These are phyloP conservation scores for Trapa bicornis DNA, from an alignment of 345 rosid genomes.

Conservation along the genomic window DNA sequence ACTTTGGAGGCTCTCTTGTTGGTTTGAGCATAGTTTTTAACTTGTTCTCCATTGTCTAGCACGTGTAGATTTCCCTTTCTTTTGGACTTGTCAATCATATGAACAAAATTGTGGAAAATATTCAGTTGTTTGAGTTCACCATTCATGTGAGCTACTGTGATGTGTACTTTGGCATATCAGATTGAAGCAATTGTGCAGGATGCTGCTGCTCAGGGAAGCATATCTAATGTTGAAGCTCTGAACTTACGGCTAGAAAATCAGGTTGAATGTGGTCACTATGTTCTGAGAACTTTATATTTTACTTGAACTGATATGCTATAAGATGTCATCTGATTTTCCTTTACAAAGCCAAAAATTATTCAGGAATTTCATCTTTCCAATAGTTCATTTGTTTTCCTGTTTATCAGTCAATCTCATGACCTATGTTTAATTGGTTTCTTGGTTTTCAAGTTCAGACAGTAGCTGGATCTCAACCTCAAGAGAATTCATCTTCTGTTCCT, in stretches of 20 bases:
- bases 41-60: background rate
- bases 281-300: background rate
- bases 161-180: conserved; percentile 19
- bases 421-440: conserved; percentile 11
- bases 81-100: background rate
- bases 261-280: conserved; percentile 24
- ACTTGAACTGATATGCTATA: background rate
- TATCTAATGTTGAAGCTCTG: conserved; percentile 55
- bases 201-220: conserved; percentile 52
- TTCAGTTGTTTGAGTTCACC: background rate
- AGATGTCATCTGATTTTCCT: background rate
- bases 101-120: background rate
- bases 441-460: conserved; percentile 28
- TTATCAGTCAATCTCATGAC: background rate
- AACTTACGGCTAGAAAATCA: conserved; percentile 62
- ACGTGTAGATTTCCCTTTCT: background rate
- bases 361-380: background rate
- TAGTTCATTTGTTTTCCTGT: background rate
- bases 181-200: conserved; percentile 77
- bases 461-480: conserved; percentile 30
- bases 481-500: conserved; percentile 31
- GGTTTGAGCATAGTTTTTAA: background rate
- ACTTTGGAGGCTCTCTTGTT: background rate
- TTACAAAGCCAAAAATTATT: background rate
- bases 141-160: background rate